phyloP scores from a whole-genome alignment of 1,284 basidiomycete species.

The Microbotryum silenes-acaulis region DNA sequence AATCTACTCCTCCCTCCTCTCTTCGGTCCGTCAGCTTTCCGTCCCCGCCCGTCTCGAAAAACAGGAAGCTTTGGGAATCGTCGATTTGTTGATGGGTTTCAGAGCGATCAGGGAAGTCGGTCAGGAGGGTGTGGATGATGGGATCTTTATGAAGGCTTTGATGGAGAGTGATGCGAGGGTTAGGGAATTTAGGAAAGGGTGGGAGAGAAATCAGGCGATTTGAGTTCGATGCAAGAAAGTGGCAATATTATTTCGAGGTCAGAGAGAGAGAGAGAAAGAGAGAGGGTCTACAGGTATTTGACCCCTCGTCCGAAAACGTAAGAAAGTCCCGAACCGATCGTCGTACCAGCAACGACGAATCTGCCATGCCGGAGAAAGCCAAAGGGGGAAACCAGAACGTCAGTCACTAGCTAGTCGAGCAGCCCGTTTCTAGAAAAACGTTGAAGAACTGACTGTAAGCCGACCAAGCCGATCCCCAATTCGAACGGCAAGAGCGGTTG shows the following conservation, averaged over 20 bases:
- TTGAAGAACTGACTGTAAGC: slow-evolving; percentile 53
- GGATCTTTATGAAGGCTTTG: too few relatives aligned
- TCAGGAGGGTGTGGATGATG: too few relatives aligned
- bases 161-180: too few relatives aligned
- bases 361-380: slow-evolving; percentile 43
- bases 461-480: slow-evolving; percentile 52
- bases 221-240: too few relatives aligned
- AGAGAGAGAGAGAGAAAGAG: too few relatives aligned
- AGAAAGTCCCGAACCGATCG: slow-evolving; percentile 83
- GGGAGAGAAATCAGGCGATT: too few relatives aligned
- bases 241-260: too few relatives aligned
- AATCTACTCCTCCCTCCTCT: slow-evolving; percentile 25
- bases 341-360: slow-evolving; percentile 77
- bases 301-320: slow-evolving; percentile 73
- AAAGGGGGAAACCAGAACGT: too few relatives aligned
- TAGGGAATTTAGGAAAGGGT: too few relatives aligned
- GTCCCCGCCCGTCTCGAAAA: slow-evolving; percentile 39
- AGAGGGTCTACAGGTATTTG: slow-evolving; percentile 38
- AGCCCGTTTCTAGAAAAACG: neutral
- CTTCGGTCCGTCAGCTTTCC: slow-evolving; percentile 36
- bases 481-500: slow-evolving; percentile 67
- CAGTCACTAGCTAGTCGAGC: too few relatives aligned
- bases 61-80: slow-evolving; percentile 42
- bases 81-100: slow-evolving; percentile 40
- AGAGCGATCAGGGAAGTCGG: slow-evolving; percentile 34